These are phyloP conservation scores for Xylaria grammica DNA, from an alignment of 495 filamentous ascomycete species.

Conservation along the genomic window DNA sequence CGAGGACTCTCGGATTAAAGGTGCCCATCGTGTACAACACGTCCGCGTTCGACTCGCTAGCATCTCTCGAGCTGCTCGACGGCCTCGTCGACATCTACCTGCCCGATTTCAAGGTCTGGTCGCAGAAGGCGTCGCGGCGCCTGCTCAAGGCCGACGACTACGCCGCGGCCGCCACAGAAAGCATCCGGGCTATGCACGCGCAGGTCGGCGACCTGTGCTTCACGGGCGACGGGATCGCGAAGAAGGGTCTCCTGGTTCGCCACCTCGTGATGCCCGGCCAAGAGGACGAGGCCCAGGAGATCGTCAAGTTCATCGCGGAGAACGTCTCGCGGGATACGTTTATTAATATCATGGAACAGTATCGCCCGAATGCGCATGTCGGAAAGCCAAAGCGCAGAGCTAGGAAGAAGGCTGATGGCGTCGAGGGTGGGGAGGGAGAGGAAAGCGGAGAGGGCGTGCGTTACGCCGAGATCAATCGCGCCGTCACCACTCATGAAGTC, in stretches of 20 bases:
- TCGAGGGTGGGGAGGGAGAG: constrained; percentile 24
- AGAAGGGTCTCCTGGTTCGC: constrained; percentile 70
- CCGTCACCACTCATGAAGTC: constrained; percentile 67
- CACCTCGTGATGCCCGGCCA: constrained; percentile 81
- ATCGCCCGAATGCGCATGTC: constrained; percentile 75
- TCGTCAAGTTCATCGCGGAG: constrained; percentile 70
- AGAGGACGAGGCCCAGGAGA: constrained; percentile 68
- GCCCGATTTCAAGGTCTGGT: constrained; percentile 82
- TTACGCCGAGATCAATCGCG: constrained; percentile 77
- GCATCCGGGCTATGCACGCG: constrained; percentile 73
- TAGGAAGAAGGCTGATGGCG: constrained; percentile 24
- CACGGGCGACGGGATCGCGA: constrained; percentile 75
- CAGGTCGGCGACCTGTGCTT: constrained; percentile 81
- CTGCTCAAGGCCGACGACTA: constrained; percentile 78
- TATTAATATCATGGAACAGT: constrained; percentile 80
- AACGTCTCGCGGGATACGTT: constrained; percentile 72
- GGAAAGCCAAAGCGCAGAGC: constrained; percentile 60
- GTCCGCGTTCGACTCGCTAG: constrained; percentile 73
- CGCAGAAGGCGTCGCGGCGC: constrained; percentile 61
- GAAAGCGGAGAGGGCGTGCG: constrained; percentile 52
- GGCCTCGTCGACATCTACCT: constrained; percentile 81
- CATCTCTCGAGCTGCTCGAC: constrained; percentile 68
- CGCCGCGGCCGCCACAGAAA: constrained; percentile 67
- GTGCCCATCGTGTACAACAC: constrained; percentile 82
- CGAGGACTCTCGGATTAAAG: constrained; percentile 65